Evolutionary conservation across 306 rosid genomes (phyloP).

Genomic region (Castanea crenata): DNA sequence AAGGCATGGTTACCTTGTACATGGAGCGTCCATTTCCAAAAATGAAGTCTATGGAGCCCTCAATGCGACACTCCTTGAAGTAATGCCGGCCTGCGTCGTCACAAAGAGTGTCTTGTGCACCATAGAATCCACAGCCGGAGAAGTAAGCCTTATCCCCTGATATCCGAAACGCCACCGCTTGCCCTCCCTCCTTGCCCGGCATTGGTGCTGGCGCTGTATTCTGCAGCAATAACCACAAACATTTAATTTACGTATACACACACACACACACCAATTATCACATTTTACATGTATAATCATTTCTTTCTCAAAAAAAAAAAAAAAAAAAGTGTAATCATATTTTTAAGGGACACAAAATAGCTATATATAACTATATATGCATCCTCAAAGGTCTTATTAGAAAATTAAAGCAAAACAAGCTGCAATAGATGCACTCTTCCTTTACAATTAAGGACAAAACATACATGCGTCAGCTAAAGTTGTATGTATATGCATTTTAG

Average conservation of each 20-base stretch:
- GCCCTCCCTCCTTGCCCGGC: slow-evolving; percentile 99
- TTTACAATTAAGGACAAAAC: too few species aligned
- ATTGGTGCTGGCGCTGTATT: slow-evolving; percentile 88
- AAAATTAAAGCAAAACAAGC: too few species aligned
- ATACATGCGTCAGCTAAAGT: too few species aligned
- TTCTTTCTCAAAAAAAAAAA: too few species aligned
- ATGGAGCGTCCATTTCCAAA: slow-evolving; percentile 92
- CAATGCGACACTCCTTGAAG: slow-evolving; percentile 86
- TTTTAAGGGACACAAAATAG: too few species aligned
- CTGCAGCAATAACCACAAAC: slow-evolving; percentile 24
- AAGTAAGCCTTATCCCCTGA: slow-evolving; percentile 89
- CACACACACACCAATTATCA: too few species aligned
- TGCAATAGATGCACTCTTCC: too few species aligned
- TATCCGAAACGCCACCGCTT: slow-evolving; percentile 81
- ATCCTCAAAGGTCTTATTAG: too few species aligned
- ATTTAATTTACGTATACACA: too few species aligned
- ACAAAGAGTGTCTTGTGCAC: slow-evolving; percentile 86
- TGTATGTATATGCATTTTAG: neutral
- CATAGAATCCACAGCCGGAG: slow-evolving; percentile 79
- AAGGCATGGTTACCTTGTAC: slow-evolving; percentile 55
- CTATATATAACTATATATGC: too few species aligned
- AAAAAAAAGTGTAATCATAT: too few species aligned
- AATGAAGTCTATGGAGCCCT: slow-evolving; percentile 90
- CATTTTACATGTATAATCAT: too few species aligned
- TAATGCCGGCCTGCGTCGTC: slow-evolving; percentile 97